Evolutionary conservation across 1,284 basidiomycete genomes (phyloP), one percentile per base, ranked within the genome.

Genomic region (Abortiporus biennis): DNA sequence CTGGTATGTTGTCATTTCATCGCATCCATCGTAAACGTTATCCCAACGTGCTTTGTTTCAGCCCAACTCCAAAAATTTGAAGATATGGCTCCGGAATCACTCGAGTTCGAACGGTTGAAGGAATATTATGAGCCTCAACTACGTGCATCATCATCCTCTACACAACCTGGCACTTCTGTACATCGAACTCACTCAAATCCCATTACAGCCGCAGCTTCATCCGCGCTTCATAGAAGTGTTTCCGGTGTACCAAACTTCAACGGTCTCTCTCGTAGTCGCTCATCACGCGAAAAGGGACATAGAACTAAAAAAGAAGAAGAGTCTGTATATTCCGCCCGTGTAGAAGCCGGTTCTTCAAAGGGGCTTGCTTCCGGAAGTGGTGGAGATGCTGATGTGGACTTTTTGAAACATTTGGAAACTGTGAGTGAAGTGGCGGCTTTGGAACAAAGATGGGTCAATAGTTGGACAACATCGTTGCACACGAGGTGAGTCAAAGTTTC

Each of bases 91-190:
- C 81, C 90, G 3, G 86, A 90, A 47, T 77, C 82, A 13, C 71
- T 88, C 50, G 92, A 95, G 63, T 94, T 95, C 59, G 92, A 97
- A 54, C 78, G 81, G 46, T 64, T 97, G 55, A 93, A 94, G 67
- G 91, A 94, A 54, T 92, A 96, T 65, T 91, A 95, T 66, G 93
- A 96, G 60, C 85, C 87, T 42, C 86, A 90, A 69, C 70, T 81
- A 67, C 84, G 83, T 71, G 75, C 83, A 73, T 80, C 86, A 49
- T 77, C 81, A 55, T 79, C 79, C 60, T 53, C 72, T 56, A 67
- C 73, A 61, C 65, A 64, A 46, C 62, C 61, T 44, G 47, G 59
- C 49, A 49, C 55, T 32, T 56, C 70, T 61, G 76, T 78, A 67
- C 80, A 81, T 67, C 76, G 78, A 62, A 64, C 75, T 62, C 81